Conservation (phyloP, 2,329 filamentous ascomycete species). For the Xylariaceae sp. region DNA sequence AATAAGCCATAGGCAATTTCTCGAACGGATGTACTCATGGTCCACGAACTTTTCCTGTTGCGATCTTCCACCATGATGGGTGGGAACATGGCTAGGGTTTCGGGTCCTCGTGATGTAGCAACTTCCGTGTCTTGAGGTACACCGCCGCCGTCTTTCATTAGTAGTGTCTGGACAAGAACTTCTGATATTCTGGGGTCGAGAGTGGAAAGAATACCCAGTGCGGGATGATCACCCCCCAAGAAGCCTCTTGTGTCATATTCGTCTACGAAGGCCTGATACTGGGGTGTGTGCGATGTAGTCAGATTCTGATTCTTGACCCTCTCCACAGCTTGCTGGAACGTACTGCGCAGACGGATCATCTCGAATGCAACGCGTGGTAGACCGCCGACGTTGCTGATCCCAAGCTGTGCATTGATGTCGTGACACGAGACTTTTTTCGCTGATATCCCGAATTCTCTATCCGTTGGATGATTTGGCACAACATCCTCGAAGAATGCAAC, state of each 20-base stretch:
- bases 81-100: slow-evolving; percentile 31
- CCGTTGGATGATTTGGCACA: slow-evolving; percentile 20
- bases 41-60: slow-evolving; percentile 34
- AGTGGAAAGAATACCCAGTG: slow-evolving; percentile 17
- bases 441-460: slow-evolving; percentile 12
- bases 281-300: slow-evolving; percentile 2
- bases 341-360: slow-evolving; percentile 11
- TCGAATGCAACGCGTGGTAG: slow-evolving; percentile 28
- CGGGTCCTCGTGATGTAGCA: slow-evolving; percentile 16
- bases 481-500: slow-evolving; percentile 69
- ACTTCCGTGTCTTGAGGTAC: slow-evolving; percentile 6
- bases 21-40: slow-evolving; percentile 30
- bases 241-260: slow-evolving; percentile 20
- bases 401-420: slow-evolving; percentile 18
- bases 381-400: slow-evolving; percentile 23
- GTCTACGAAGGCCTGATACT: slow-evolving; percentile 21
- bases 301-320: slow-evolving; percentile 26
- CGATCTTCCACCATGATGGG: slow-evolving; percentile 37
- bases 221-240: slow-evolving; percentile 20
- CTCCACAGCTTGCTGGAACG: slow-evolving; percentile 16
- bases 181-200: slow-evolving; percentile 34
- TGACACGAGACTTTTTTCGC: slow-evolving; percentile 33
- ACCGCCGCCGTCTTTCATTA: slow-evolving; percentile 25
- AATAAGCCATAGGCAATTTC: slow-evolving; percentile 33
- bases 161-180: slow-evolving; percentile 32